Evolutionary conservation across 306 rosid species (phyloP).

Genomic region (Pyrus betulifolia): DNA sequence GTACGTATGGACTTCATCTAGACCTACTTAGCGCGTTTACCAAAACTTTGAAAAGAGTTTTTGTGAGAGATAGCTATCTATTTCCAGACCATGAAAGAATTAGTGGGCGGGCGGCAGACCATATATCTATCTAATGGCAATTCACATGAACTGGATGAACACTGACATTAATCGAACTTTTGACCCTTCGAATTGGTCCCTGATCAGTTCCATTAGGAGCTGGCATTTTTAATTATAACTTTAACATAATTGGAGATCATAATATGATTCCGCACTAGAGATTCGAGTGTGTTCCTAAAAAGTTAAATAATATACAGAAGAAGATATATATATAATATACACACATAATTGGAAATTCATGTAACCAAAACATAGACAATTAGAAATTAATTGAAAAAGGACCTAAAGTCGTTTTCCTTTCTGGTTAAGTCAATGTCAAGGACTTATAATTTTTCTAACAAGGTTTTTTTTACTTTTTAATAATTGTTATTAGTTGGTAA

Average conservation of each 20-base stretch:
- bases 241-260: not conserved
- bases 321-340: not conserved
- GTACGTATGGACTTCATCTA: not conserved
- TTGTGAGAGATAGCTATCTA: not conserved
- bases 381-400: not conserved
- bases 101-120: not conserved
- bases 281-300: slow-evolving; percentile 22
- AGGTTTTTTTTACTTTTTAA: not conserved
- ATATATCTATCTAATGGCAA: not conserved
- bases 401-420: not conserved
- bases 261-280: slow-evolving; percentile 22
- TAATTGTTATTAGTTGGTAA: not conserved
- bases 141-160: not conserved
- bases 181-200: not conserved
- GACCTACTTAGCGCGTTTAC: slow-evolving; percentile 20
- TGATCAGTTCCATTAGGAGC: not conserved
- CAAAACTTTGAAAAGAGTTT: not conserved
- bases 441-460: not conserved
- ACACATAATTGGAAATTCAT: not conserved
- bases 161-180: not conserved
- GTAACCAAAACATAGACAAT: not conserved
- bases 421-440: not conserved
- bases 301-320: slow-evolving; percentile 2
- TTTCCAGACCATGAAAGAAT: not conserved
- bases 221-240: not conserved